Conservation (phyloP, 345 rosid species). For the Gynandropsis gynandra region DNA sequence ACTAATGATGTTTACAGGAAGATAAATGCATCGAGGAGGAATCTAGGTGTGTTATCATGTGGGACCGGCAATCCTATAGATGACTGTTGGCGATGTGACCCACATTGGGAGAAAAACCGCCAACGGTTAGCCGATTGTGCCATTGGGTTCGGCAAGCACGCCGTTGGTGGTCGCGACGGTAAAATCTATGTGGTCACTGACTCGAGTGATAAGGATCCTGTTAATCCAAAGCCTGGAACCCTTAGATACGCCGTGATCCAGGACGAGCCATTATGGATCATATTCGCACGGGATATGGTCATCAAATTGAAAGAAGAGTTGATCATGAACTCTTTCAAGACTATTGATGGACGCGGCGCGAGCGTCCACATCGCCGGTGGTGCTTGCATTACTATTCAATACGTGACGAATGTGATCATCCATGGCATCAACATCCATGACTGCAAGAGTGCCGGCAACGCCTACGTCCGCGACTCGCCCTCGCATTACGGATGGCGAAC, state of each 20-base stretch:
- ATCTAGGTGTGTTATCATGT: conserved; percentile 48
- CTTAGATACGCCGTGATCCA: conserved; percentile 55
- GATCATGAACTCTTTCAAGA: conserved; percentile 54
- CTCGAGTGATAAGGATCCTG: conserved; percentile 35
- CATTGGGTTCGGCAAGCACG: conserved; percentile 67
- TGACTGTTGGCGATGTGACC: conserved; percentile 65
- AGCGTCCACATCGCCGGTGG: conserved; percentile 51
- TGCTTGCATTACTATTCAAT: conserved; percentile 61
- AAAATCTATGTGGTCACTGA: conserved; percentile 49
- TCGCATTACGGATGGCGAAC: conserved; percentile 59
- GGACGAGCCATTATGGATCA: conserved; percentile 46
- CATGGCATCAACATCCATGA: conserved; percentile 52
- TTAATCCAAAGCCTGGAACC: conserved; percentile 58
- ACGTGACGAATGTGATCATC: conserved; percentile 48
- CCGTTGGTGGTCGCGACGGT: conserved; percentile 60
- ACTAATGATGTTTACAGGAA: conserved; percentile 32
- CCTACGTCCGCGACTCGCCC: conserved; percentile 56
- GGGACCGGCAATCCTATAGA: conserved; percentile 62
- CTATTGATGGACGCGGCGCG: conserved; percentile 57
- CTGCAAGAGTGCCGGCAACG: conserved; percentile 50
- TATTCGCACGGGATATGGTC: conserved; percentile 66
- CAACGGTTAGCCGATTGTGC: too few species aligned
- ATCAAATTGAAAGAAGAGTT: conserved; percentile 49
- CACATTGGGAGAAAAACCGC: conserved; percentile 45
- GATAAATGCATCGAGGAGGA: conserved; percentile 58